Base-by-base conservation (phyloP, 805 yeast species). In the Blastobotrys americana region DNA sequence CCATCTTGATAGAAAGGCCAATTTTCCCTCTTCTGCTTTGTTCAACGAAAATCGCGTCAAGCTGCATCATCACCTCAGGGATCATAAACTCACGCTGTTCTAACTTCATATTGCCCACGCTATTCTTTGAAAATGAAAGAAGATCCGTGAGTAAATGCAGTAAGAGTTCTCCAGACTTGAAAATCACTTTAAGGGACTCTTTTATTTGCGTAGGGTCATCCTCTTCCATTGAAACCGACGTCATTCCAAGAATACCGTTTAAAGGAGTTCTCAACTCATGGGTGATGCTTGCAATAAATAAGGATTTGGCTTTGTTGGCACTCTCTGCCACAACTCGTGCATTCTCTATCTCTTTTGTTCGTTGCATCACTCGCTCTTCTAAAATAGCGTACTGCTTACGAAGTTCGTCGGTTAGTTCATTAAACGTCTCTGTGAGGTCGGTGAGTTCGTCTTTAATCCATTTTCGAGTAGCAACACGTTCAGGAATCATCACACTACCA, bases 211-310 rank as follows among this genome's bases (percentile, higher is more conserved):
- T 63, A 3, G 72, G 69, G 54, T 86, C 89, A 16, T 69, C 70
- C 60, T 93, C 97, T 19, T 83, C 89, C 82, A 86, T 77, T 1
- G 96, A 89, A 44, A 90, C 84, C 2, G 95, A 82, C 0, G 97
- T 83, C 94, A 90, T 86, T 46, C 98, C 98, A 46, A 93, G 68
- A 22, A 90, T 90, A 61, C 97, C 98, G 63, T 93, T 90, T 54
- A 90, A 68, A 2, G 98, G 98, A 0, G 97, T 90, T 54, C 97
- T 74, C 56, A 90, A 72, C 67, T 90, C 98, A 61, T 87, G 96
- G 0, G 95, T 84, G 23, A 87, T 85, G 57, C 87, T 88, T n/a
- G 96, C 95, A 58, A 87, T 84, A 60, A 87, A 87, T 9, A 85
- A 84, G 4, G 96, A 85, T 59, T 90, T 93, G 3, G 97, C 96